Evolutionary conservation across 139 green algal genomes (phyloP).

Genomic region (Astrephomene gubernaculifera): DNA sequence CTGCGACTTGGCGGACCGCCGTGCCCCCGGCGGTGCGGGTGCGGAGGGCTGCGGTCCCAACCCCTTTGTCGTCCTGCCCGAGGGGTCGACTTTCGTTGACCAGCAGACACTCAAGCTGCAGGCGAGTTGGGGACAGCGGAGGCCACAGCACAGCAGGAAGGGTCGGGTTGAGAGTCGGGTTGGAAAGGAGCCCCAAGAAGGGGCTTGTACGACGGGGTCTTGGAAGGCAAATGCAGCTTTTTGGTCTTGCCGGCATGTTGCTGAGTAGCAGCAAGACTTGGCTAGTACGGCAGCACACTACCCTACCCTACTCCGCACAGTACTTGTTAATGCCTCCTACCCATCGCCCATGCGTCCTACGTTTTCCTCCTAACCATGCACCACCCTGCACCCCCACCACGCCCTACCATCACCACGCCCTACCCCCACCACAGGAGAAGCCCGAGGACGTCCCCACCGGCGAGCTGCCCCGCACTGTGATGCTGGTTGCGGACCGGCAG

Average conservation of each 20-base stretch:
- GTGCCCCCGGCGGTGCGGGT: constrained; percentile 28
- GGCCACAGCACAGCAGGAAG: neutral
- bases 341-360: no score
- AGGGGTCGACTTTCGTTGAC: constrained; percentile 90
- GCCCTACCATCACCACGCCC: neutral
- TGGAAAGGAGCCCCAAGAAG: no score
- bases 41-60: constrained; percentile 80
- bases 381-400: neutral
- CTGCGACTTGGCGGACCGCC: constrained; percentile 47
- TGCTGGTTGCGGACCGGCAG: constrained; percentile 87
- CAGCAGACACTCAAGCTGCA: constrained; percentile 98
- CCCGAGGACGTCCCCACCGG: constrained; percentile 95
- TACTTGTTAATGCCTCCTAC: no score
- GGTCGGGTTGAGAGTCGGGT: no score
- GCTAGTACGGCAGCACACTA: no score
- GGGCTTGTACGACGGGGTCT: no score
- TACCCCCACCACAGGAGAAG: constrained; percentile 83
- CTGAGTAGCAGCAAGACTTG: no score
- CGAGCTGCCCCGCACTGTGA: constrained; percentile 70
- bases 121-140: constrained; percentile 45
- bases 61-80: constrained; percentile 87
- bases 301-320: no score
- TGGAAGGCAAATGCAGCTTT: no score
- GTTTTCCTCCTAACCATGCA: no score
- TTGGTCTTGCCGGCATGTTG: no score